A percentile compares a stretch with the other conserved stretches of the same genome.
Conservation (phyloP, 306 rosid species). For the Castanea mollissima region DNA sequence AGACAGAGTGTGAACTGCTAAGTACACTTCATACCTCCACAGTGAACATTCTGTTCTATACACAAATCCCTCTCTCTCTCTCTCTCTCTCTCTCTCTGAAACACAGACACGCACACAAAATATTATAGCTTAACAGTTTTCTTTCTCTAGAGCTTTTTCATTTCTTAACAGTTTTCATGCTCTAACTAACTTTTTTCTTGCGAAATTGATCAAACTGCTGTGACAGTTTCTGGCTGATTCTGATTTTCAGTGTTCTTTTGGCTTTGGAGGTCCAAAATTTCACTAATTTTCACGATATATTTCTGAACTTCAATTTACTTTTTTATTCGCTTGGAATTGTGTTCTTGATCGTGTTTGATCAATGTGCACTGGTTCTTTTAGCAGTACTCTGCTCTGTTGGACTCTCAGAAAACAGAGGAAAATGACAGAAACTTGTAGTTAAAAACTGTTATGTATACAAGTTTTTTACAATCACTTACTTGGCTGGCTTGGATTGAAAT, state of each 20-base stretch:
- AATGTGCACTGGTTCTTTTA: neutral
- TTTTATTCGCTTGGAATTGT: neutral
- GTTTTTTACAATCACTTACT: neutral
- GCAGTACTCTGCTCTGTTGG: slow-evolving; percentile 2
- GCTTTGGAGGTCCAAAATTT: neutral
- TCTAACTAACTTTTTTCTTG: too few relatives aligned
- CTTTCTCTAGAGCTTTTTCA: neutral
- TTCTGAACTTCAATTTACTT: neutral
- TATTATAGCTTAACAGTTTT: neutral
- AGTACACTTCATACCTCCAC: neutral
- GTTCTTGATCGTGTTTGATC: slow-evolving; percentile 7
- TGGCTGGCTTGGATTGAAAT: neutral
- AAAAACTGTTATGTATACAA: neutral
- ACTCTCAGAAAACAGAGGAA: slow-evolving; percentile 24
- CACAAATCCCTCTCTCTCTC: slow-evolving; percentile 19
- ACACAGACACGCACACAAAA: neutral
- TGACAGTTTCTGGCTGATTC: neutral
- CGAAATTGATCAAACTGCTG: neutral
- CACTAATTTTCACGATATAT: neutral
- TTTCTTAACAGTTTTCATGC: neutral
- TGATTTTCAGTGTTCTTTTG: neutral
- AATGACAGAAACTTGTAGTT: slow-evolving; percentile 3
- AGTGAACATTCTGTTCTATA: slow-evolving; percentile 7
- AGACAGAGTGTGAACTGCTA: neutral
- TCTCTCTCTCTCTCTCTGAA: slow-evolving; percentile 9